These are phyloP conservation scores for Boletales sp. DNA, from an alignment of 768 basidiomycete species.

Conservation along the genomic window DNA sequence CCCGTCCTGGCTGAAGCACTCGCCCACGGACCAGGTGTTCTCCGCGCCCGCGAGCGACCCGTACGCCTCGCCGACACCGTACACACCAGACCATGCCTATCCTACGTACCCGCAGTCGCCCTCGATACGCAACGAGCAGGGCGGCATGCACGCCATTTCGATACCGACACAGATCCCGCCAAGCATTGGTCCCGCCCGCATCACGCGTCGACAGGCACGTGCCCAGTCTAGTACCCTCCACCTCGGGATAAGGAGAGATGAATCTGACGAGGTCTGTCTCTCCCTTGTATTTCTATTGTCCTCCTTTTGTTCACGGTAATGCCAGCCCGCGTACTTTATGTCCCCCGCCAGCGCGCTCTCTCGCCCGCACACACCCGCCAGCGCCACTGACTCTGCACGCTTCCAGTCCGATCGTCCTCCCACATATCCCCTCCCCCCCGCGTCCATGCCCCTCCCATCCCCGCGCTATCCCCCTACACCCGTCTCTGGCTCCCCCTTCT, in stretches of 20 bases:
- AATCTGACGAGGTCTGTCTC: conserved; percentile 25
- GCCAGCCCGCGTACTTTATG: conserved; percentile 34
- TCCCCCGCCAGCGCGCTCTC: conserved; percentile 33
- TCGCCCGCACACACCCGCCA: conserved; percentile 39
- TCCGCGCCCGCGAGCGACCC: conserved; percentile 39
- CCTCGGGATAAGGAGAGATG: conserved; percentile 31
- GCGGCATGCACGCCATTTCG: conserved; percentile 20
- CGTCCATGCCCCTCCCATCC: conserved; percentile 31
- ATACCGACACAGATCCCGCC: conserved; percentile 43
- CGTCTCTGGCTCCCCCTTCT: conserved; percentile 43
- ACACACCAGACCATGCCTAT: conserved; percentile 26
- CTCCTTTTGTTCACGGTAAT: no score
- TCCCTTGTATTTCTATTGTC: background rate
- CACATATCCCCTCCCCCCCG: conserved; percentile 21
- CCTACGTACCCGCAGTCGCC: conserved; percentile 27
- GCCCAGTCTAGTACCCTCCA: conserved; percentile 29
- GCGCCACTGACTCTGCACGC: conserved; percentile 30
- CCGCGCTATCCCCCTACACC: conserved; percentile 46
- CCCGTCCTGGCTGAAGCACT: conserved; percentile 29
- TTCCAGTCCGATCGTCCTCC: conserved; percentile 33
- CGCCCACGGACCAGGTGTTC: conserved; percentile 25
- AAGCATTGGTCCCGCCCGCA: conserved; percentile 52
- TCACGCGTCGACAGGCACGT: conserved; percentile 44
- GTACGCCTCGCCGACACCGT: conserved; percentile 22
- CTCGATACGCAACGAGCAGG: conserved; percentile 26